Conservation (phyloP, 2,329 filamentous ascomycete genomes). For the Coleophoma cylindrospora region DNA sequence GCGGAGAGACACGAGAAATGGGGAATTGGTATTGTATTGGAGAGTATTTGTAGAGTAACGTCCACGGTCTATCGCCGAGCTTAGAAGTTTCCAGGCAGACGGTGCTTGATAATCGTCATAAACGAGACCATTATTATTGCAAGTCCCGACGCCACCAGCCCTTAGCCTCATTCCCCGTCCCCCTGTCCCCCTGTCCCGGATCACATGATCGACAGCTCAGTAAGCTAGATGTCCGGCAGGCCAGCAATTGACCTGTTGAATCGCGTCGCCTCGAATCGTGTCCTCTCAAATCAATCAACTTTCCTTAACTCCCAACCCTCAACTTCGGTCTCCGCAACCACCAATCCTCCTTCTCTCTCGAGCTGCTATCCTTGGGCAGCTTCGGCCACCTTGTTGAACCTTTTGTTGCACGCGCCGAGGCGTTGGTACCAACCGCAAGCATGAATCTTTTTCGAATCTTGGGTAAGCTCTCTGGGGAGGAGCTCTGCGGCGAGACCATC, state of each 20-base stretch:
- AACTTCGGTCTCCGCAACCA: neutral
- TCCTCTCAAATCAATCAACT: neutral
- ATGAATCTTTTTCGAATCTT: slow-evolving; percentile 70
- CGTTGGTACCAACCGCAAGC: slow-evolving; percentile 23
- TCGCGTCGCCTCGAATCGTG: slow-evolving; percentile 44
- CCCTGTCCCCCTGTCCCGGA: no score
- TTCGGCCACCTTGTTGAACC: slow-evolving; percentile 1
- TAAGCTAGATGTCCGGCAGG: slow-evolving; percentile 55
- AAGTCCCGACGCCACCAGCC: neutral
- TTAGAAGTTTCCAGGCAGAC: slow-evolving; percentile 7
- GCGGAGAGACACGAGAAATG: neutral
- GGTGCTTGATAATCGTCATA: slow-evolving; percentile 25
- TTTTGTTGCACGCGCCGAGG: slow-evolving; percentile 9
- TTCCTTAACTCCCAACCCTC: neutral
- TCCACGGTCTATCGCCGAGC: neutral
- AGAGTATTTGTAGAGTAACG: neutral
- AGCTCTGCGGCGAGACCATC: neutral
- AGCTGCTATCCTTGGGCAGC: slow-evolving; percentile 10
- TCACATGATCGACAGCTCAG: no score
- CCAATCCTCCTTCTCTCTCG: neutral
- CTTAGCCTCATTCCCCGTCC: no score
- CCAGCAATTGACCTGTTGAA: slow-evolving; percentile 94
- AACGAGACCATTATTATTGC: no score
- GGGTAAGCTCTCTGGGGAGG: slow-evolving; percentile 41
- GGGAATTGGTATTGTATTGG: neutral